These are phyloP conservation scores for Purshia tridentata DNA, from an alignment of 306 rosid species.

Conservation along the genomic window DNA sequence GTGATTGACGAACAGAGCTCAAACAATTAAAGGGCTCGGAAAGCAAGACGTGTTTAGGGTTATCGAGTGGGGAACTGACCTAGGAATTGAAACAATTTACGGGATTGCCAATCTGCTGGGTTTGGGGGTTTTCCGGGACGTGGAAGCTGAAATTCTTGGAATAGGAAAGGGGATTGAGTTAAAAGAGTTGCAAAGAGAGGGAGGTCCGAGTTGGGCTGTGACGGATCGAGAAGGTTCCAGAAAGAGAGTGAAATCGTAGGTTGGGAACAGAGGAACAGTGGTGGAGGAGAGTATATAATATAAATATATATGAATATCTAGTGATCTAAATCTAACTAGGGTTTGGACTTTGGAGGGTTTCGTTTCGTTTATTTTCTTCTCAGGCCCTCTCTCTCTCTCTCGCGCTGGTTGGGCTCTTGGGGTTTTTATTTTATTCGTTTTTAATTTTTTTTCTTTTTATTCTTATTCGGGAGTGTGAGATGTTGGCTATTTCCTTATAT, in stretches of 20 bases:
- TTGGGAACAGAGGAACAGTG: slow-evolving; percentile 6
- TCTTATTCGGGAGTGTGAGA: background rate
- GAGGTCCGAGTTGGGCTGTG: background rate
- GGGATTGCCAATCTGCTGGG: slow-evolving; percentile 1
- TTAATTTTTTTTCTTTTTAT: background rate
- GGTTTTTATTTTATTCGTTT: background rate
- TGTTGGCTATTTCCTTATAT: background rate
- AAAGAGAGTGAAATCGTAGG: background rate
- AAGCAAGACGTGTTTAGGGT: background rate
- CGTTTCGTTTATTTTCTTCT: slow-evolving; percentile 6
- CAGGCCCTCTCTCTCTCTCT: background rate
- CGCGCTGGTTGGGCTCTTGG: slow-evolving; percentile 4
- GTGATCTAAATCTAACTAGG: slow-evolving; percentile 23
- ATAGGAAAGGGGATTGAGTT: background rate
- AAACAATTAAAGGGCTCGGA: background rate
- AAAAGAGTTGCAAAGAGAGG: background rate
- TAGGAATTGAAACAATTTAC: slow-evolving; percentile 1
- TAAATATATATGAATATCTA: background rate
- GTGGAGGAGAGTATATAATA: background rate
- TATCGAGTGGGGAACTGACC: background rate
- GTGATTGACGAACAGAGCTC: background rate
- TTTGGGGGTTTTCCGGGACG: slow-evolving; percentile 10
- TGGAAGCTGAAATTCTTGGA: slow-evolving; percentile 4
- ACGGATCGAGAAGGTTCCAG: slow-evolving; percentile 29
- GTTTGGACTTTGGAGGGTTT: slow-evolving; percentile 24